Conservation (phyloP, 2,329 filamentous ascomycete species). For the Claviceps paspali region DNA sequence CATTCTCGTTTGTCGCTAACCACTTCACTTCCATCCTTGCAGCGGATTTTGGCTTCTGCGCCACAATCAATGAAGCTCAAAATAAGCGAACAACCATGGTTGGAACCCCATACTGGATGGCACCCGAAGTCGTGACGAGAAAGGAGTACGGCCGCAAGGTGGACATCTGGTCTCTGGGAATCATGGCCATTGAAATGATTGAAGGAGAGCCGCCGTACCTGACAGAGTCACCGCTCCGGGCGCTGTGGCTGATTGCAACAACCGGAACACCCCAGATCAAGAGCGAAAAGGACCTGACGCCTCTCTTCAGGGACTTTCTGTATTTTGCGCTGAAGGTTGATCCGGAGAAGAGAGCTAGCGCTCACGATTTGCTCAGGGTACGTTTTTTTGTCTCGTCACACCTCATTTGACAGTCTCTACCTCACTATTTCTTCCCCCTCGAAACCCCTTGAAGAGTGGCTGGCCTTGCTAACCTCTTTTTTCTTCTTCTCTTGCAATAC, state of each 20-base stretch:
- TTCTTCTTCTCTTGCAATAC: neutral
- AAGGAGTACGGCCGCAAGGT: constrained; percentile 98
- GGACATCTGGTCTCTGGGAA: constrained; percentile 95
- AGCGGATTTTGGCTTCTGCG: constrained; percentile 98
- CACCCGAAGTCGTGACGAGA: constrained; percentile 88
- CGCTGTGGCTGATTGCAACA: constrained; percentile 90
- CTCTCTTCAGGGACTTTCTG: constrained; percentile 80
- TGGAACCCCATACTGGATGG: constrained; percentile 99
- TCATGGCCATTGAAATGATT: constrained; percentile 99
- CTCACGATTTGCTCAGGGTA: constrained; percentile 85
- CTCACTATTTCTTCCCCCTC: too few species aligned
- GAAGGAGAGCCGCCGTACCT: constrained; percentile 95
- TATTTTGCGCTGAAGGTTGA: constrained; percentile 91
- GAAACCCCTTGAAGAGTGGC: too few species aligned
- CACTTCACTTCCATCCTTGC: too few species aligned
- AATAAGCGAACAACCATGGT: constrained; percentile 99
- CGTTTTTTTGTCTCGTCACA: constrained; percentile 18
- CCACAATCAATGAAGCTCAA: constrained; percentile 92
- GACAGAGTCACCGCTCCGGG: constrained; percentile 83
- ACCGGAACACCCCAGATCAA: constrained; percentile 94
- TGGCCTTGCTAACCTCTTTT: too few species aligned
- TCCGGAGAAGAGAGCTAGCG: constrained; percentile 89
- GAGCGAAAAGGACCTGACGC: constrained; percentile 68
- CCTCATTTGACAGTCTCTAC: too few species aligned
- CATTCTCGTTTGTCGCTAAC: too few species aligned